phyloP scores from a whole-genome alignment of 1,139 yeast genomes.

The Pichia sp. region DNA sequence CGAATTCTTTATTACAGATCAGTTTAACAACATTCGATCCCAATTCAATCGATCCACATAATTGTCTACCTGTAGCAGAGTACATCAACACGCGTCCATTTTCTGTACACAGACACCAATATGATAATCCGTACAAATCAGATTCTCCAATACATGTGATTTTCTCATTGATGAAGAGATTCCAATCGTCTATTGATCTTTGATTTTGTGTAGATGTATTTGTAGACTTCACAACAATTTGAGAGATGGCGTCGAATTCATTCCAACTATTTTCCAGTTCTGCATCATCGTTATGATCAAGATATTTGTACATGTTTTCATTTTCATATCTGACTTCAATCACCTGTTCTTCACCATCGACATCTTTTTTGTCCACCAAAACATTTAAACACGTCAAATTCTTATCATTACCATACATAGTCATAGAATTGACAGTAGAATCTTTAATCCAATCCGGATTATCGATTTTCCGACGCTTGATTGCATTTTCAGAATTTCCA shows the following conservation, averaged over 20 bases:
- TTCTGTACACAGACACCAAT: constrained; percentile 66
- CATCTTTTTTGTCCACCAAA: constrained; percentile 14
- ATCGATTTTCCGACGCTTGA: constrained; percentile 23
- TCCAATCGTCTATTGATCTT: constrained; percentile 12
- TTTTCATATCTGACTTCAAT: constrained; percentile 28
- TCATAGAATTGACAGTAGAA: constrained; percentile 24
- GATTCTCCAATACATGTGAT: constrained; percentile 26
- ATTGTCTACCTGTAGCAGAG: constrained; percentile 57
- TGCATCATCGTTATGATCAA: constrained; percentile 16
- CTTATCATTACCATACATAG: constrained; percentile 29
- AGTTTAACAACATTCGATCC: constrained; percentile 55
- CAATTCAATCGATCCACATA: constrained; percentile 54
- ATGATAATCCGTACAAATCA: constrained; percentile 24
- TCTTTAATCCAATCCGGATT: constrained; percentile 27
- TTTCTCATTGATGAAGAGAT: constrained; percentile 26
- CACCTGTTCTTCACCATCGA: constrained; percentile 18
- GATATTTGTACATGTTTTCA: constrained; percentile 16
- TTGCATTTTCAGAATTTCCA: not conserved
- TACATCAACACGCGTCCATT: constrained; percentile 71
- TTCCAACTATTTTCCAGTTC: constrained; percentile 20
- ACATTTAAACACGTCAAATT: constrained; percentile 24
- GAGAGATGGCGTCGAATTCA: constrained; percentile 26
- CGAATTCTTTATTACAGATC: constrained; percentile 49
- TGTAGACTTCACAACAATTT: constrained; percentile 16
- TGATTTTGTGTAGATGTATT: constrained; percentile 6